Conservation (phyloP, 176 grass and related monocot genomes). For the Saccharum spontaneum region DNA sequence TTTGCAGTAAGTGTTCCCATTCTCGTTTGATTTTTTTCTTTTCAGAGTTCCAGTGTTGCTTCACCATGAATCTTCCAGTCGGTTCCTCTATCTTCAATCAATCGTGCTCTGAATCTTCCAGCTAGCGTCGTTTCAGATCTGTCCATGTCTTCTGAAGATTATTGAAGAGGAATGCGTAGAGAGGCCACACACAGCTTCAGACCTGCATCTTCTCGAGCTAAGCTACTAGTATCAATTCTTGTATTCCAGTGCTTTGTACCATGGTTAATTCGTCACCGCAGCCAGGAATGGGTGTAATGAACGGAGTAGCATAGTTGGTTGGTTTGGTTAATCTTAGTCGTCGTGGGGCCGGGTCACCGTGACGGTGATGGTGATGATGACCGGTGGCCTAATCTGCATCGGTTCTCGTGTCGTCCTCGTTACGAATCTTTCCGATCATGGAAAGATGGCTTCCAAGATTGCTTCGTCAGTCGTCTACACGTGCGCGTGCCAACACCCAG, state of each 20-base stretch:
- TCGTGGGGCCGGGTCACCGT: background rate
- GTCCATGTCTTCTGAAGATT: background rate
- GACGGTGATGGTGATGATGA: background rate
- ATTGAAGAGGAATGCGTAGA: background rate
- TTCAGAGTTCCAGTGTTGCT: background rate
- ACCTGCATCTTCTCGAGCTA: background rate
- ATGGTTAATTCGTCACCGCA: too few species aligned
- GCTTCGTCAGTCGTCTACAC: conserved; percentile 15
- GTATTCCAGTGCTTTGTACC: too few species aligned
- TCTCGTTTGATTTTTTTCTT: background rate
- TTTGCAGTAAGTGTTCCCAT: background rate
- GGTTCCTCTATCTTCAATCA: too few species aligned
- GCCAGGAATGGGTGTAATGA: background rate
- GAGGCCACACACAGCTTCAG: background rate
- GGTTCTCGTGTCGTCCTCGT: conserved; percentile 18
- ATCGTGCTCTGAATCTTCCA: too few species aligned
- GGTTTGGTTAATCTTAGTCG: background rate
- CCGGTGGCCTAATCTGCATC: background rate
- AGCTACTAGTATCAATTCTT: background rate
- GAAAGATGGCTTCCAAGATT: conserved; percentile 61
- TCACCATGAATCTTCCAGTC: background rate
- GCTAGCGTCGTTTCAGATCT: too few species aligned
- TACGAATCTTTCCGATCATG: conserved; percentile 50
- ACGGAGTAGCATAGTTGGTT: too few species aligned
- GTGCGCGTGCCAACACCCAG: conserved; percentile 16